Conservation (phyloP, 2,329 filamentous ascomycete species). For the Boeremia exigua region DNA sequence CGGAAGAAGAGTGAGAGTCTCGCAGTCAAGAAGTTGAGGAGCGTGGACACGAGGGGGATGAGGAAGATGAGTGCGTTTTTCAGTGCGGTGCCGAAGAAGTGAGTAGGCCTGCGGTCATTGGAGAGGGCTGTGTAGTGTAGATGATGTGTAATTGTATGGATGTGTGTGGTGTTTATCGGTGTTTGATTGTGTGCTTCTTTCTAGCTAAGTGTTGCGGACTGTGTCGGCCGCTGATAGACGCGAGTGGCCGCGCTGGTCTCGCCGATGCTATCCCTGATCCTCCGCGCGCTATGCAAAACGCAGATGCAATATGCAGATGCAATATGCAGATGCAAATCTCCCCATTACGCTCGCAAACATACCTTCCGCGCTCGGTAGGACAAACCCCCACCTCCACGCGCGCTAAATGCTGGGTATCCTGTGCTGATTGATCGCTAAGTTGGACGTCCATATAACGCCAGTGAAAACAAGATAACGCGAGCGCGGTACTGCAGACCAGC, state of each 20-base stretch:
- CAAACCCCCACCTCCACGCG: constrained; percentile 8
- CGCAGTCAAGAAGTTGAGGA: constrained; percentile 80
- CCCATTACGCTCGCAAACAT: neutral
- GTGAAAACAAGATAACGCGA: neutral
- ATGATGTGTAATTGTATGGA: neutral
- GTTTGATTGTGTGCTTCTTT: constrained; percentile 3
- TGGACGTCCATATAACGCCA: constrained; percentile 7
- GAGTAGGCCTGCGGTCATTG: neutral
- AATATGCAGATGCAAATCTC: neutral
- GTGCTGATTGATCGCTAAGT: constrained; percentile 10
- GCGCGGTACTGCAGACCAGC: neutral
- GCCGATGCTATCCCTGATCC: neutral
- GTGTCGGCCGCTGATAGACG: neutral
- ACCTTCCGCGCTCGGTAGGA: constrained; percentile 2
- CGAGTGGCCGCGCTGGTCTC: neutral
- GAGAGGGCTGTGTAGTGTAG: neutral
- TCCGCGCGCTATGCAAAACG: constrained; percentile 1
- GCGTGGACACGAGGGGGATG: constrained; percentile 92
- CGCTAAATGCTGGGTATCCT: constrained; percentile 15
- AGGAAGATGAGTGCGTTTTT: constrained; percentile 98
- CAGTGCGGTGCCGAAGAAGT: constrained; percentile 62
- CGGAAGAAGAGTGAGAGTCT: constrained; percentile 80
- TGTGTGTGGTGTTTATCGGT: neutral
- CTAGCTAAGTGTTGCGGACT: constrained; percentile 1
- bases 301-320: neutral